Conservation (phyloP, 257 asterid genomes). For the Ehretia macrophylla region DNA sequence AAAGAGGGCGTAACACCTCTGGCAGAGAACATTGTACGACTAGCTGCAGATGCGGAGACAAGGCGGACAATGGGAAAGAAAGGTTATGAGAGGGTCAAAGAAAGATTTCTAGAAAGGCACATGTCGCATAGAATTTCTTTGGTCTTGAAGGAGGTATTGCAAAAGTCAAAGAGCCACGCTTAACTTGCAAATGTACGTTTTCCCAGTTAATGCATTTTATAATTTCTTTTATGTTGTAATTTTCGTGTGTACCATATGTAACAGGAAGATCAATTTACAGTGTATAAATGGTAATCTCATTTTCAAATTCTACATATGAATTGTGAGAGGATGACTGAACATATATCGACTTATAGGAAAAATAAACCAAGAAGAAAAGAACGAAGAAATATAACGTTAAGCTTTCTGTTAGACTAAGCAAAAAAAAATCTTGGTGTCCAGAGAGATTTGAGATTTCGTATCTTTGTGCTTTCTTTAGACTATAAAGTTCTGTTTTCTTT, state of each 20-base stretch:
- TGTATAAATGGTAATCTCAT: too few species aligned
- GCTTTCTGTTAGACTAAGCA: too few species aligned
- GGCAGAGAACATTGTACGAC: conserved; percentile 60
- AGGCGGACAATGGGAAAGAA: conserved; percentile 70
- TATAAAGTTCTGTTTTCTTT: too few species aligned
- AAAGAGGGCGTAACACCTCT: conserved; percentile 84
- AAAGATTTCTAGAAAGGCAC: conserved; percentile 74
- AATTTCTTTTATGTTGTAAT: background rate
- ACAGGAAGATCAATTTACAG: background rate
- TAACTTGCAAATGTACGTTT: background rate
- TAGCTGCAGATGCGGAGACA: conserved; percentile 53
- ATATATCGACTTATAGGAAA: too few species aligned
- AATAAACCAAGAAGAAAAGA: too few species aligned
- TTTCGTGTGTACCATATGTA: background rate
- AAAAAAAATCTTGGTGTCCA: too few species aligned
- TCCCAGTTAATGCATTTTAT: background rate
- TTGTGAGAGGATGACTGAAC: too few species aligned
- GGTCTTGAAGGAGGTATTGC: conserved; percentile 59
- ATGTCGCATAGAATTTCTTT: conserved; percentile 68
- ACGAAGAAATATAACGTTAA: too few species aligned
- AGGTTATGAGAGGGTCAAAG: conserved; percentile 65
- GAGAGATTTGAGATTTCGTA: too few species aligned
- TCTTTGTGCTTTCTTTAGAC: too few species aligned
- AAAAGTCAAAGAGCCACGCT: conserved; percentile 16
- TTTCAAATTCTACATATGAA: too few species aligned